Conservation (phyloP, 768 basidiomycete genomes). For the Boletus speciosus region DNA sequence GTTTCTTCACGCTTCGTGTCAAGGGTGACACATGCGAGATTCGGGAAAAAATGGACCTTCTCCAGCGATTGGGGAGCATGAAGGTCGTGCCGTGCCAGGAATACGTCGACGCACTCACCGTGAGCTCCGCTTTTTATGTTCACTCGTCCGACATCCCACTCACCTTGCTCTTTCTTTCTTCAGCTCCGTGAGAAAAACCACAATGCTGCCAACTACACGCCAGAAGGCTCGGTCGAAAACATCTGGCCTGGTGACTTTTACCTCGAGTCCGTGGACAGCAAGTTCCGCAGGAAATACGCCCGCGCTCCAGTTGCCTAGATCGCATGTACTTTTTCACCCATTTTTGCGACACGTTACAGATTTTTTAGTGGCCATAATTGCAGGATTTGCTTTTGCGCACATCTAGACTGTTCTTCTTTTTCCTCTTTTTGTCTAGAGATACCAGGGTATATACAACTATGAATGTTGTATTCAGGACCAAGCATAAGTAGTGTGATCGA, state of each 20-base stretch:
- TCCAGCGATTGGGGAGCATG: slow-evolving; percentile 75
- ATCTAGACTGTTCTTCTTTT: slow-evolving; percentile 9
- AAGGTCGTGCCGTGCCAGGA: slow-evolving; percentile 90
- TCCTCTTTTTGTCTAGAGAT: background rate
- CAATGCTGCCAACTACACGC: slow-evolving; percentile 81
- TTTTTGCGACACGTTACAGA: background rate
- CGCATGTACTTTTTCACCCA: background rate
- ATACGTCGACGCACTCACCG: slow-evolving; percentile 79
- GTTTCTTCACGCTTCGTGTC: slow-evolving; percentile 85
- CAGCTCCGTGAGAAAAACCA: slow-evolving; percentile 97
- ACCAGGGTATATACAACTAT: background rate
- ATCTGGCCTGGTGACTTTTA: slow-evolving; percentile 95
- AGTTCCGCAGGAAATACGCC: slow-evolving; percentile 88
- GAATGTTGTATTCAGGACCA: slow-evolving; percentile 1
- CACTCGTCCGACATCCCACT: background rate
- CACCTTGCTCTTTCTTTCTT: background rate
- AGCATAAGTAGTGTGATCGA: background rate
- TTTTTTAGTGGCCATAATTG: background rate
- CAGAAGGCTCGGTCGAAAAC: slow-evolving; percentile 83
- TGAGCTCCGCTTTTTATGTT: slow-evolving; percentile 33
- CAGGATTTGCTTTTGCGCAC: background rate
- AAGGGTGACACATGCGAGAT: slow-evolving; percentile 87
- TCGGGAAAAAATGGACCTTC: slow-evolving; percentile 74
- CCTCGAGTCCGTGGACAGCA: slow-evolving; percentile 84
- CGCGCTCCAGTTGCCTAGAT: slow-evolving; percentile 35